These are phyloP conservation scores for Apiotrichum siamense DNA, from an alignment of 1,284 basidiomycete genomes.

Conservation along the genomic window DNA sequence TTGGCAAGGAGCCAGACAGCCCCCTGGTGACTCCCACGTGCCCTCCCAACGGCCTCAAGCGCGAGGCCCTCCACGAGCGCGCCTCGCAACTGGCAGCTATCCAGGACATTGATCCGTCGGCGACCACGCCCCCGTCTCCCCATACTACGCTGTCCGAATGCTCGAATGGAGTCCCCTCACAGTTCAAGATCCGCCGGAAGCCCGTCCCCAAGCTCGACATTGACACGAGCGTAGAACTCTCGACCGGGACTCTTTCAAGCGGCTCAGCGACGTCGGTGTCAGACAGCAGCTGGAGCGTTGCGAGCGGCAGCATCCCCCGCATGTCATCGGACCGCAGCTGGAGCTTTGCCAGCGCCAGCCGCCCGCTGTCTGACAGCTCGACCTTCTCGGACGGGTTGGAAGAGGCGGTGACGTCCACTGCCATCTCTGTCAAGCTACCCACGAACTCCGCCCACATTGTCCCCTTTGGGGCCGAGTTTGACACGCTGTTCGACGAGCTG, in stretches of 20 bases:
- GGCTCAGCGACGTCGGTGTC: not conserved
- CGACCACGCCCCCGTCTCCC: too few species aligned
- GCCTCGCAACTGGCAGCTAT: not conserved
- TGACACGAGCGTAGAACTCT: not conserved
- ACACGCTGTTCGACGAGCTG: conserved; percentile 18
- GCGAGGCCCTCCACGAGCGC: not conserved
- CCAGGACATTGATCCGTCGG: not conserved
- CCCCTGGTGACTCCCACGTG: not conserved
- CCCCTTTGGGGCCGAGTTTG: conserved; percentile 10
- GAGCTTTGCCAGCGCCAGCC: too few species aligned
- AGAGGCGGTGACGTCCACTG: not conserved
- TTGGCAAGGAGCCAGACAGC: too few species aligned
- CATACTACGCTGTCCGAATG: too few species aligned
- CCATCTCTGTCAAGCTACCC: not conserved
- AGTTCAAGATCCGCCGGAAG: conserved; percentile 15
- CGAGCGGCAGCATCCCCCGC: too few species aligned
- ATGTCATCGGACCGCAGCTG: too few species aligned
- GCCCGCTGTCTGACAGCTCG: not conserved
- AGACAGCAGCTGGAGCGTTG: too few species aligned
- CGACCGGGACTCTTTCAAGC: not conserved
- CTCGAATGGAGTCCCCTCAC: too few species aligned
- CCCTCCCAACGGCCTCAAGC: not conserved
- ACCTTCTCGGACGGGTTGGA: too few species aligned
- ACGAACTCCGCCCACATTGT: not conserved
- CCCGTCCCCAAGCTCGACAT: not conserved